Evolutionary conservation across 2,329 filamentous ascomycete species (phyloP).

Genomic region (Cercospora janseana): DNA sequence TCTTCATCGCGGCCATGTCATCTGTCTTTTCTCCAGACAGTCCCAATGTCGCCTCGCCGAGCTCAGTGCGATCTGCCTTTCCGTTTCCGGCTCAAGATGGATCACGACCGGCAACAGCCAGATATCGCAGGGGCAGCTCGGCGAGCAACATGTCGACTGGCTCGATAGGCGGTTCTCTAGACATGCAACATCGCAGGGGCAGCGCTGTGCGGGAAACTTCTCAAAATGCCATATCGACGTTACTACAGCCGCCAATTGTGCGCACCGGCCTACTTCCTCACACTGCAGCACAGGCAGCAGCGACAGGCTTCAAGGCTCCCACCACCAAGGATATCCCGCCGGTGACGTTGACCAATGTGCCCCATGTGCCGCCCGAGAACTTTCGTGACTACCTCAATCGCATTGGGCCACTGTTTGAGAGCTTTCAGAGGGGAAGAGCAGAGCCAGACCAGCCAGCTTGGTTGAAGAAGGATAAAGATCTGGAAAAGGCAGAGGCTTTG

Average conservation of each 20-base stretch:
- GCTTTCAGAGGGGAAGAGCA: constrained; percentile 79
- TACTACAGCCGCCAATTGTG: constrained; percentile 87
- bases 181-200: constrained; percentile 61
- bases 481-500: constrained; percentile 48
- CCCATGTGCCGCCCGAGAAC: constrained; percentile 71
- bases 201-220: constrained; percentile 68
- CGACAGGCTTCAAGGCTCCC: constrained; percentile 65
- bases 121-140: constrained; percentile 72
- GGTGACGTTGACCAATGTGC: constrained; percentile 84
- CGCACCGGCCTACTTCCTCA: constrained; percentile 83
- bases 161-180: constrained; percentile 80
- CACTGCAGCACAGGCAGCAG: constrained; percentile 65
- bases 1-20: constrained; percentile 30
- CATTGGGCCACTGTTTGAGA: constrained; percentile 84
- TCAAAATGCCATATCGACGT: constrained; percentile 90
- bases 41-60: constrained; percentile 45
- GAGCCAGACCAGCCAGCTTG: constrained; percentile 60
- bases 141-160: constrained; percentile 72
- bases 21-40: constrained; percentile 48
- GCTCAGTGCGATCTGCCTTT: constrained; percentile 46
- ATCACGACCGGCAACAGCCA: constrained; percentile 46
- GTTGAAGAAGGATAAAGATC: constrained; percentile 46
- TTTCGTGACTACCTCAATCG: constrained; percentile 84
- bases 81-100: constrained; percentile 59
- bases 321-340: constrained; percentile 89